Conservation (phyloP, 2,329 filamentous ascomycete genomes). For the Monilinia fructicola region DNA sequence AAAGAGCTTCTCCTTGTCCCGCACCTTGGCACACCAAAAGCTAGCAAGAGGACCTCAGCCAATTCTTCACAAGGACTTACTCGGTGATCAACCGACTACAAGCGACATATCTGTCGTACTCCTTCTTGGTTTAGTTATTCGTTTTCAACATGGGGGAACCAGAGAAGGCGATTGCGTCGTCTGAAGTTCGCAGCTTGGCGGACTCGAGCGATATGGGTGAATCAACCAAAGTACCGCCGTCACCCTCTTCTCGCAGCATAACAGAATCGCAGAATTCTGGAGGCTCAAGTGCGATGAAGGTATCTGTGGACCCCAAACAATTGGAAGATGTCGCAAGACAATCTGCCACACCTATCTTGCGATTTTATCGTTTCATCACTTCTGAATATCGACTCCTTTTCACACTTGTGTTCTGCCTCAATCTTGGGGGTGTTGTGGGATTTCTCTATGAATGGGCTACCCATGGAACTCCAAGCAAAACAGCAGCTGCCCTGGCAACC, state of each 20-base stretch:
- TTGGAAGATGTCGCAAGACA: constrained; percentile 19
- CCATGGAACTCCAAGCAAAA: constrained; percentile 10
- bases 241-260: constrained; percentile 1
- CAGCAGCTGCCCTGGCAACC: constrained; percentile 20
- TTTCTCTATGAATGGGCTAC: constrained; percentile 31
- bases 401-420: constrained; percentile 52
- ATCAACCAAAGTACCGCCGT: not conserved
- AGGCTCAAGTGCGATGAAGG: constrained; percentile 9
- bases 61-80: not conserved
- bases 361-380: constrained; percentile 20
- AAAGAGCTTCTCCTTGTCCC: not conserved
- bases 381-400: constrained; percentile 54
- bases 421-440: constrained; percentile 46
- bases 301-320: constrained; percentile 8
- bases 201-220: not conserved
- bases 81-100: not conserved
- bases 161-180: not conserved
- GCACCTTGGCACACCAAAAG: not conserved
- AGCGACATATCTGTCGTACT: not conserved
- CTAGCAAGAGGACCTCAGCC: not conserved
- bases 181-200: constrained; percentile 6
- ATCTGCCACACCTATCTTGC: constrained; percentile 8
- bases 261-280: constrained; percentile 8
- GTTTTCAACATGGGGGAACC: constrained; percentile 5
- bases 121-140: not conserved